phyloP scores from a whole-genome alignment of 2,329 filamentous ascomycete genomes.

The Remersonia thermophila region DNA sequence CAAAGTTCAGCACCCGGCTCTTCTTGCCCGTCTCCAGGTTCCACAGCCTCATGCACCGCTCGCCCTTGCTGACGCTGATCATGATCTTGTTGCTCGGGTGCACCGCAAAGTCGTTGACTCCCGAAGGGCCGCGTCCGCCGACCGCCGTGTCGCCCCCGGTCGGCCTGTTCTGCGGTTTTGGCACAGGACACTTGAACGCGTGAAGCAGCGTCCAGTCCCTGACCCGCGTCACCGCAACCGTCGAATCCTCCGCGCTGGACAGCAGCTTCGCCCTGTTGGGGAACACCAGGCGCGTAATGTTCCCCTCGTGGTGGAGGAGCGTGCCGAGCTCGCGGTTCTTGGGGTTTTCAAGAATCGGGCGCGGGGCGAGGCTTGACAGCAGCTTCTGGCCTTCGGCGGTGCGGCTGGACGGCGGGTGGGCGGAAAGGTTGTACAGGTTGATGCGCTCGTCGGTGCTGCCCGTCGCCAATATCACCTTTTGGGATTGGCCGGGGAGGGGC shows the following conservation, averaged over 20 bases:
- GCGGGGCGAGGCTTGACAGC: slow-evolving; percentile 56
- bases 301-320: slow-evolving; percentile 74
- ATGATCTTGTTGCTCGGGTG: slow-evolving; percentile 96
- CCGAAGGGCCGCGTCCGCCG: slow-evolving; percentile 67
- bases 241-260: slow-evolving; percentile 81
- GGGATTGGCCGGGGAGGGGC: slow-evolving; percentile 46
- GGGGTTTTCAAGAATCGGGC: slow-evolving; percentile 69
- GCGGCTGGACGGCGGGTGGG: slow-evolving; percentile 42
- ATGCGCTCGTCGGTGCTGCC: slow-evolving; percentile 89
- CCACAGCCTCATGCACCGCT: slow-evolving; percentile 88
- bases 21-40: slow-evolving; percentile 95
- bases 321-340: slow-evolving; percentile 81
- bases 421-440: slow-evolving; percentile 85
- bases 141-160: slow-evolving; percentile 85
- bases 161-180: slow-evolving; percentile 67
- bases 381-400: slow-evolving; percentile 38
- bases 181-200: slow-evolving; percentile 76
- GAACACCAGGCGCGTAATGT: slow-evolving; percentile 68
- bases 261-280: slow-evolving; percentile 79
- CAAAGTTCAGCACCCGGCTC: slow-evolving; percentile 82
- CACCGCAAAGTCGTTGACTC: slow-evolving; percentile 88
- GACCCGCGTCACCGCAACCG: slow-evolving; percentile 74
- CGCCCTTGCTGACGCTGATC: slow-evolving; percentile 81
- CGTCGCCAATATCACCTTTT: slow-evolving; percentile 80
- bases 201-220: slow-evolving; percentile 83